These are phyloP conservation scores for Zygosaccharomyces sapae DNA, from an alignment of 1,139 yeast genomes.

Conservation along the genomic window DNA sequence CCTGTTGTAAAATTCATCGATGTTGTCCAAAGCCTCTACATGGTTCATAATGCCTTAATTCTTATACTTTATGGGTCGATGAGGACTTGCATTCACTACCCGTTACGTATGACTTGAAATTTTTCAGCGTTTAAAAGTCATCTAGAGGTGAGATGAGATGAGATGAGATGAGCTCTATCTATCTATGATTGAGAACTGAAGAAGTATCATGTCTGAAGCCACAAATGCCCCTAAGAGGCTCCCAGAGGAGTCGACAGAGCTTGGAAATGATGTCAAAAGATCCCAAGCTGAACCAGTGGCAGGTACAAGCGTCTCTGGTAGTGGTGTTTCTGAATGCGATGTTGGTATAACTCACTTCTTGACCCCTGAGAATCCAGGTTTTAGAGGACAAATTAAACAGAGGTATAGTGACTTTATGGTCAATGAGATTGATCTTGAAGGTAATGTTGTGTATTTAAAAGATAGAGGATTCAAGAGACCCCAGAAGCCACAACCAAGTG, in stretches of 20 bases:
- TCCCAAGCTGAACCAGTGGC: slow-evolving; percentile 6
- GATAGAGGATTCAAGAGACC: slow-evolving; percentile 64
- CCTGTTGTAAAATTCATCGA: slow-evolving; percentile 26
- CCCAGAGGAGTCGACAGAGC: slow-evolving; percentile 6
- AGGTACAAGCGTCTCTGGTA: slow-evolving; percentile 8
- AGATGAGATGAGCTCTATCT: not conserved
- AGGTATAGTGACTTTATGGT: slow-evolving; percentile 94
- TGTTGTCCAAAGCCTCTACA: slow-evolving; percentile 13
- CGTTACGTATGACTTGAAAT: slow-evolving; percentile 6
- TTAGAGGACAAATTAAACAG: slow-evolving; percentile 75
- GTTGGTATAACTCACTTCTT: slow-evolving; percentile 82
- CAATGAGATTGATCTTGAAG: slow-evolving; percentile 70
- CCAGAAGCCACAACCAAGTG: slow-evolving; percentile 49
- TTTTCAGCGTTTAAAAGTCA: slow-evolving; percentile 1
- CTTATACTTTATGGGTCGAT: not conserved
- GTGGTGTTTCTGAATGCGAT: slow-evolving; percentile 50
- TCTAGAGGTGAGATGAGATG: not conserved
- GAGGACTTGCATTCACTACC: not conserved
- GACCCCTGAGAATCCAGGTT: slow-evolving; percentile 55
- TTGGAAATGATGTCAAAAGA: slow-evolving; percentile 9
- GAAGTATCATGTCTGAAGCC: slow-evolving; percentile 12
- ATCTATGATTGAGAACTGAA: not conserved
- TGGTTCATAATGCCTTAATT: slow-evolving; percentile 4
- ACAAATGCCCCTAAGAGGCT: slow-evolving; percentile 11
- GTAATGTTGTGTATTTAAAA: slow-evolving; percentile 65